A percentile compares a stretch with the other conserved stretches of the same genome.
phyloP scores from a whole-genome alignment of 352 stramenopile genomes.

The Globisporangium lucens region DNA sequence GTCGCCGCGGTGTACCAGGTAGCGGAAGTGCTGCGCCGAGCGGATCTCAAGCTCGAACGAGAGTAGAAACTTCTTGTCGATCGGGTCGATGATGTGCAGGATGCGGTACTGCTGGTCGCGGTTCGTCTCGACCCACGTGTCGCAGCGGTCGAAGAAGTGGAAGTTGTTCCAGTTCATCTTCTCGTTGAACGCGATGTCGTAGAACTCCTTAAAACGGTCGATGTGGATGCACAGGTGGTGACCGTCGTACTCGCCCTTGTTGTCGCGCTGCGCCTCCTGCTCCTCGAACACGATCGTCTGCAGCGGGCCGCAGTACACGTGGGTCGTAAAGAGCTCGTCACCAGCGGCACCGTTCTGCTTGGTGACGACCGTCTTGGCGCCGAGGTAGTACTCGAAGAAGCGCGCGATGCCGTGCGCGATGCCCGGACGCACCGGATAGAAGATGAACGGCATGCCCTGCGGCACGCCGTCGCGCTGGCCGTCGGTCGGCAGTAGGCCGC shows the following conservation, averaged over 20 bases:
- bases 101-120: slow-evolving; percentile 76
- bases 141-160: slow-evolving; percentile 69
- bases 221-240: slow-evolving; percentile 80
- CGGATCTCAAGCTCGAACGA: slow-evolving; percentile 74
- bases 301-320: slow-evolving; percentile 49
- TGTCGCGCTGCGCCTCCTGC: slow-evolving; percentile 43
- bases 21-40: slow-evolving; percentile 63
- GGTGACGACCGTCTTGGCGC: slow-evolving; percentile 44
- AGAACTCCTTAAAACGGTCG: slow-evolving; percentile 60
- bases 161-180: slow-evolving; percentile 71
- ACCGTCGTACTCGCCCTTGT: slow-evolving; percentile 65
- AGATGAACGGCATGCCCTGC: slow-evolving; percentile 56
- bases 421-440: slow-evolving; percentile 54
- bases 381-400: slow-evolving; percentile 71
- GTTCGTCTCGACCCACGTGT: slow-evolving; percentile 61
- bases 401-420: slow-evolving; percentile 54
- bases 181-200: slow-evolving; percentile 54
- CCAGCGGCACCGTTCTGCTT: slow-evolving; percentile 24
- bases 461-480: slow-evolving; percentile 33
- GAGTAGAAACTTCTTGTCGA: slow-evolving; percentile 60
- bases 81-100: slow-evolving; percentile 56
- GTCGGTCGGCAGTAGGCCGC: slow-evolving; percentile 42
- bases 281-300: slow-evolving; percentile 69
- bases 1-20: slow-evolving; percentile 59
- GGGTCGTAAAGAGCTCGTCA: slow-evolving; percentile 35